Base-by-base conservation (phyloP, 169 alveolate genomes). In the Plasmodium fragile region DNA sequence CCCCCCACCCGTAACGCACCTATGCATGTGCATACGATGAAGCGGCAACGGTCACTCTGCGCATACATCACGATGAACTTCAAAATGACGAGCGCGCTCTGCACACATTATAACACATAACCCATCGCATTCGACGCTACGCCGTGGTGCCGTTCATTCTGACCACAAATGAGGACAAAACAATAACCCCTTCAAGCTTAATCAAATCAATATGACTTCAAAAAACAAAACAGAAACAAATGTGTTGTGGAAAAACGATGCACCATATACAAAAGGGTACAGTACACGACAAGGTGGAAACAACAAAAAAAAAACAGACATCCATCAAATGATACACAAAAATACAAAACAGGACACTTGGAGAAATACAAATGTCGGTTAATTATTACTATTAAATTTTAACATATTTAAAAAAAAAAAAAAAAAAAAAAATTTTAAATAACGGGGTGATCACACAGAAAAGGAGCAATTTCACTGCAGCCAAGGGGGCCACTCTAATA, bases 391-490 rank as follows among this genome's bases (percentile, higher is more conserved):
- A 70, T 11, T 77, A 77, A 77, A 77, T 41, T 77, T 77, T 77
- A 77, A 77, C 39, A 77, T 77, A 77, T 36, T 77, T 77, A 32
- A 30, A 77, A 77, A 77, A 41, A 77, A 77, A 77, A 41, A 41
- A 13, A 36, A 36, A 77, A 25, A 75, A 77, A 77, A 34, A 39
- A 39, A 11, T 34, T 18, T 18, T 28, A 39, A 28, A 41, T 41
- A 41, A 32, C 39, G 3, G 52, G 2, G 52, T 18, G 13, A 41
- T 18, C n/a, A 34, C 4, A n/a, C n/a, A n/a, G 52, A 32, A 65
- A 59, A 25, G 6, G 16, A 16, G 3, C 1, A n/a, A 36, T 10
- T 75, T 75, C 69, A 34, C 82, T 65, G 28, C 75, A 65, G 28
- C 0, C 75, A 65, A 34, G 13, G 34, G 34, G 75, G 36, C 5